Evolutionary conservation across 2,329 filamentous ascomycete species (phyloP).

Genomic region (Aspergillus flavus): DNA sequence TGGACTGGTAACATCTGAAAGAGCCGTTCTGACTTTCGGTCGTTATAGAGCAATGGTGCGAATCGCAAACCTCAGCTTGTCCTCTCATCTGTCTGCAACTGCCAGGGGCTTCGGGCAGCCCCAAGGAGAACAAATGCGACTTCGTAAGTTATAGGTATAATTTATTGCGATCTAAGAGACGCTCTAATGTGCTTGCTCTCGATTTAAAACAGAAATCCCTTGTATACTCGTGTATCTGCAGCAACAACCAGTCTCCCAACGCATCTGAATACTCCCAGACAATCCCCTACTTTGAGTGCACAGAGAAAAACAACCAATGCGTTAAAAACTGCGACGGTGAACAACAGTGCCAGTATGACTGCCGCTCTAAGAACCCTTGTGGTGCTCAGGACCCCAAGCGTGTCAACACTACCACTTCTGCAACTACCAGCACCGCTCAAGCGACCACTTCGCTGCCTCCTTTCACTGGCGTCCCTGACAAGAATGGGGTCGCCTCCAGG

Average conservation of each 20-base stretch:
- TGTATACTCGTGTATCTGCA: conserved; percentile 60
- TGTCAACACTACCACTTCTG: conserved; percentile 54
- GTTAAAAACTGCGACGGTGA: conserved; percentile 52
- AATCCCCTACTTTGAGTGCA: conserved; percentile 65
- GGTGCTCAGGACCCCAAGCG: conserved; percentile 61
- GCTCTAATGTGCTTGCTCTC: neutral
- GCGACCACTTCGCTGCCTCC: conserved; percentile 37
- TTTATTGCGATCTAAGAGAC: neutral
- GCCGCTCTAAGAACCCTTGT: conserved; percentile 60
- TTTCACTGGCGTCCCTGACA: conserved; percentile 35
- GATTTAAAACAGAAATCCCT: conserved; percentile 45
- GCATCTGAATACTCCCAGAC: conserved; percentile 64
- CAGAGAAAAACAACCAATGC: conserved; percentile 59
- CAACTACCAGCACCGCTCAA: conserved; percentile 37
- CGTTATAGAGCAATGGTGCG: conserved; percentile 46
- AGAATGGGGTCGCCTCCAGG: conserved; percentile 33
- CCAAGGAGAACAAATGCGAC: conserved; percentile 44
- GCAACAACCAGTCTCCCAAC: conserved; percentile 57
- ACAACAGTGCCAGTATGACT: conserved; percentile 53
- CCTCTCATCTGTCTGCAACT: conserved; percentile 50
- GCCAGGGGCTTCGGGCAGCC: conserved; percentile 35
- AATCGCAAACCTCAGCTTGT: conserved; percentile 44
- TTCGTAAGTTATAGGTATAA: conserved; percentile 28
- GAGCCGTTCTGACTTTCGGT: neutral
- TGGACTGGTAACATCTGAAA: neutral